A percentile compares a stretch with the other conserved stretches of the same genome.
Evolutionary conservation across 2,329 filamentous ascomycete species (phyloP).

Genomic region (Aspergillus brunneoviolaceus): DNA sequence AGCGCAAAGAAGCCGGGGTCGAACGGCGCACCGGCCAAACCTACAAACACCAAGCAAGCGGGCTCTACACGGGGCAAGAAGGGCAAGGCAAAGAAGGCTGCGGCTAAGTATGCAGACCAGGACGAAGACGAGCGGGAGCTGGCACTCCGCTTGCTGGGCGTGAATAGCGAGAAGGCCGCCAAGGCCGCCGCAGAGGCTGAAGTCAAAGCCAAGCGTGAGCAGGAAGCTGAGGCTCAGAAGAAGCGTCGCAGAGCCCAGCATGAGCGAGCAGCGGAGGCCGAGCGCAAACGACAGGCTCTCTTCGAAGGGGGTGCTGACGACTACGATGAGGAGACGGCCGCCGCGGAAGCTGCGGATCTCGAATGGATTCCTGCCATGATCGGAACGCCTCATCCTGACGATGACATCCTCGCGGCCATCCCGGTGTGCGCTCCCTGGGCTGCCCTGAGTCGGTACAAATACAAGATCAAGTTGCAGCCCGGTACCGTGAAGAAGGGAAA

Average conservation of each 20-base stretch:
- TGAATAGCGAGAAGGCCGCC: conserved; percentile 54
- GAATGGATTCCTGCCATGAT: conserved; percentile 67
- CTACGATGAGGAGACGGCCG: conserved; percentile 54
- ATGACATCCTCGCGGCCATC: conserved; percentile 66
- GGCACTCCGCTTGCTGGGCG: conserved; percentile 84
- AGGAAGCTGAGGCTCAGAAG: conserved; percentile 68
- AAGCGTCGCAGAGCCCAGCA: conserved; percentile 79
- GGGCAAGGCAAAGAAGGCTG: conserved; percentile 81
- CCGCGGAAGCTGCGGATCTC: conserved; percentile 51
- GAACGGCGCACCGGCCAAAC: conserved; percentile 20
- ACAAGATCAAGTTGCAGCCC: conserved; percentile 92
- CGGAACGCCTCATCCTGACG: conserved; percentile 73
- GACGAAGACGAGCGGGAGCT: conserved; percentile 88
- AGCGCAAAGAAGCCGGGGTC: conserved; percentile 14
- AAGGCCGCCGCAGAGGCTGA: conserved; percentile 60
- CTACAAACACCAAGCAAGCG: conserved; percentile 18
- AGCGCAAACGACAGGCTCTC: conserved; percentile 67
- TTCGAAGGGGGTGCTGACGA: conserved; percentile 65
- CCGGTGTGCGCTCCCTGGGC: conserved; percentile 64
- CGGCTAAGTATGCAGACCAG: conserved; percentile 86
- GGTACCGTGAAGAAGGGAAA: conserved; percentile 91
- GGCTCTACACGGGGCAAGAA: conserved; percentile 66
- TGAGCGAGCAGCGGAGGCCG: conserved; percentile 66
- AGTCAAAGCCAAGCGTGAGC: conserved; percentile 68
- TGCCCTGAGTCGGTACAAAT: conserved; percentile 71